A percentile compares a stretch with the other conserved stretches of the same genome.
These are phyloP conservation scores for Triticum monococcum DNA, from an alignment of 176 grass and related monocot genomes.

Conservation along the genomic window DNA sequence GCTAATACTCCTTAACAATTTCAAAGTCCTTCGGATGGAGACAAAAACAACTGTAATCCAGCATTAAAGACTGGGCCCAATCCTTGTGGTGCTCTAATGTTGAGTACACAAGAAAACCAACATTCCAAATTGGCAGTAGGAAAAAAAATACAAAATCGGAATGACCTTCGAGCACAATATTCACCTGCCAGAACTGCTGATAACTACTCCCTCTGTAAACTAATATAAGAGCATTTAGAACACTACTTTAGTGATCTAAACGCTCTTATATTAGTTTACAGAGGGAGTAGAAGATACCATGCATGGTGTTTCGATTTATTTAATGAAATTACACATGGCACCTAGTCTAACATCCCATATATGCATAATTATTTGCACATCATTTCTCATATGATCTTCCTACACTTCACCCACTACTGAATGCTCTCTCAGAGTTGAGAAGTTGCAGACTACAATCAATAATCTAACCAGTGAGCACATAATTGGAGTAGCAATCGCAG, in stretches of 20 bases:
- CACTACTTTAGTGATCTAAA: too few relatives aligned
- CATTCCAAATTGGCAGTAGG: neutral
- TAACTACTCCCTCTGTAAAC: too few relatives aligned
- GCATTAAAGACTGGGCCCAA: neutral
- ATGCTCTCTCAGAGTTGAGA: neutral
- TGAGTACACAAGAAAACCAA: neutral
- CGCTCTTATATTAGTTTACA: too few relatives aligned
- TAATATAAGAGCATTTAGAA: too few relatives aligned
- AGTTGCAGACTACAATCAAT: conserved; percentile 2
- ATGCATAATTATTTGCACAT: neutral
- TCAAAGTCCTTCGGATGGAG: neutral
- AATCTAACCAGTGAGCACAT: neutral
- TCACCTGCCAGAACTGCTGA: neutral
- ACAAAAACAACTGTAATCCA: neutral
- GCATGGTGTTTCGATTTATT: neutral
- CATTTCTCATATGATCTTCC: neutral
- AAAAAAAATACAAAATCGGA: neutral
- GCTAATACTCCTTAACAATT: too few relatives aligned
- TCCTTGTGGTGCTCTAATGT: neutral
- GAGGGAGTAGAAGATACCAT: neutral
- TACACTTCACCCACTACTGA: neutral
- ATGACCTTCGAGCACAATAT: neutral
- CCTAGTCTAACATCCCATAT: neutral
- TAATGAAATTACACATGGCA: neutral
- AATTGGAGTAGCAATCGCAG: neutral